Evolutionary conservation across 192 early-diverging fungal species (phyloP), one percentile per base, ranked within the genome.

Genomic region (Endogone sp.): DNA sequence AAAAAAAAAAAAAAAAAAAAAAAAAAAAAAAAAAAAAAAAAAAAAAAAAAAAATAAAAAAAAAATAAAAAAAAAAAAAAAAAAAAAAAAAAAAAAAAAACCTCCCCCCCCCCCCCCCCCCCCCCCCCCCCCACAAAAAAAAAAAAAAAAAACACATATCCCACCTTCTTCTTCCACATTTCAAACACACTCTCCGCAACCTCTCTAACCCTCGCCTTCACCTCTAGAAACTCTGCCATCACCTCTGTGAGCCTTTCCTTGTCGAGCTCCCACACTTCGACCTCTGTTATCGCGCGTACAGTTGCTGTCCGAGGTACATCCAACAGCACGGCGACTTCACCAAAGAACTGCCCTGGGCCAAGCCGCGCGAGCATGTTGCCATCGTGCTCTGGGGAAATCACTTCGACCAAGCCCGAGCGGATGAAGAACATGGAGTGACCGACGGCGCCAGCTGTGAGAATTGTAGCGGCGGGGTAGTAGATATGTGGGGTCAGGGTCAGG

Each of bases 341-440:
- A 75, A 85, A 85, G 64, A 78, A 81, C 32, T 78, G 71, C 4
- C 80, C 78, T n/a, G 79, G 74, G 1, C 71, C 67, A 21, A 81
- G 71, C 23, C 78, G 70, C 1, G 70, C 75, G 23, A 81, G 56
- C 3, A 72, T 69, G 11, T 56, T 66, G 22, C 66, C 60, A 44
- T 66, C 67, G 56, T 60, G 29, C 0, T 29, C 56, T 24, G 67
- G 59, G 0, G 85, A 84, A 23, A 87, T 77, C 11, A 91, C 82
- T 65, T 86, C 81, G 24, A 92, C 87, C 2, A 79, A 75, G 29
- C 92, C 92, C 23, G 84, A 82, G 22, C 85, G 72, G 65, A 94
- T 82, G 74, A 94, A 94, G 63, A 89, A 94, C 74, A 93, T 85
- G 25, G 90, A 88, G 10, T 73, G 76, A 3, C 86, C 90, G 22